Percentiles rank a stretch among this genome's conserved stretches.
Evolutionary conservation across 495 filamentous ascomycete species (phyloP).

Genomic region (Immersiella caudata): DNA sequence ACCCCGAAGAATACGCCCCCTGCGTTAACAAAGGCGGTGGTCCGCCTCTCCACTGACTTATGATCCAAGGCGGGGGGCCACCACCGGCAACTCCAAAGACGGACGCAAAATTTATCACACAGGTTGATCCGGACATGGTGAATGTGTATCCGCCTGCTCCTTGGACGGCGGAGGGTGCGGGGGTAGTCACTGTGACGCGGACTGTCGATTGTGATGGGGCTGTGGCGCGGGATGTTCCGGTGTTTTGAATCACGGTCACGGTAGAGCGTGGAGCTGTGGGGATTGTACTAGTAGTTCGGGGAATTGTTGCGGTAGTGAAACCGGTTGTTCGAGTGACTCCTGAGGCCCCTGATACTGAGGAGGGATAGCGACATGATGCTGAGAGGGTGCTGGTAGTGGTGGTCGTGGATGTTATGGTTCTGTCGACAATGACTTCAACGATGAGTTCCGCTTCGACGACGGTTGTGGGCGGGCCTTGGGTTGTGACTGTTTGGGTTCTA

Average conservation of each 20-base stretch:
- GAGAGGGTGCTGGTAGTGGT: conserved; percentile 14
- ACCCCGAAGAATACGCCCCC: neutral
- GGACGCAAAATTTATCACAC: neutral
- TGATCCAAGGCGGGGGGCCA: neutral
- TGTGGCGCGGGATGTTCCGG: neutral
- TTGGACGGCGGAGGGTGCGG: neutral
- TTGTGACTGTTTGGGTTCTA: conserved; percentile 14
- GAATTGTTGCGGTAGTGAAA: neutral
- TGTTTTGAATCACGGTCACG: neutral
- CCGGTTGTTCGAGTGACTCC: neutral
- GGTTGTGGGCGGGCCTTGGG: conserved; percentile 8
- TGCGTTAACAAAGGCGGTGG: neutral
- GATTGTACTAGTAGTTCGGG: too few species aligned
- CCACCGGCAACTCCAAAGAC: neutral
- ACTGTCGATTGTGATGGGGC: neutral
- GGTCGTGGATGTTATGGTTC: conserved; percentile 11
- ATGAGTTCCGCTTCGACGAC: conserved; percentile 13
- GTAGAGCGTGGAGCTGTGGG: neutral
- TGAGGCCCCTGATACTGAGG: neutral
- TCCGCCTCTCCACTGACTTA: neutral
- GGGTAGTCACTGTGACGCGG: neutral
- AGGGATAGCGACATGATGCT: conserved; percentile 14
- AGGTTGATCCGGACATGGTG: conserved; percentile 7
- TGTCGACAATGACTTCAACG: conserved; percentile 15
- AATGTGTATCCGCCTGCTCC: conserved; percentile 8